These are phyloP conservation scores for Solioccasus polychromus DNA, from an alignment of 768 basidiomycete species.

Conservation along the genomic window DNA sequence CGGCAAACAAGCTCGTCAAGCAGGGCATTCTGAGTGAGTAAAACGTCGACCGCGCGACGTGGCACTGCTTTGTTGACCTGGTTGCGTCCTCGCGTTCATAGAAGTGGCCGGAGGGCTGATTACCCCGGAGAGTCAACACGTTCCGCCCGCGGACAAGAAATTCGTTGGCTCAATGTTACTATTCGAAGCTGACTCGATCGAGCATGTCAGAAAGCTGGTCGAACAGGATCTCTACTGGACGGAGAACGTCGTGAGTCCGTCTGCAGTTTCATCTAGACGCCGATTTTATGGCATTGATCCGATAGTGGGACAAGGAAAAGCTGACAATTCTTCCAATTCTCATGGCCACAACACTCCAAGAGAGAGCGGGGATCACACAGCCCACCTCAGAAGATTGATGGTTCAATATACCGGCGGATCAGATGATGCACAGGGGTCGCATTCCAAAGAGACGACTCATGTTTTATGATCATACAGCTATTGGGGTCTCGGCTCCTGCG, in stretches of 20 bases:
- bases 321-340: slow-evolving; percentile 47
- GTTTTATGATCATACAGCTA: background rate
- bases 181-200: slow-evolving; percentile 51
- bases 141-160: slow-evolving; percentile 46
- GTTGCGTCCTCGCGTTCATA: slow-evolving; percentile 2
- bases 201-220: slow-evolving; percentile 38
- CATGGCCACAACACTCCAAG: slow-evolving; percentile 35
- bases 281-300: slow-evolving; percentile 1
- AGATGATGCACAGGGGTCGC: slow-evolving; percentile 1
- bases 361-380: slow-evolving; percentile 21
- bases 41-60: slow-evolving; percentile 1
- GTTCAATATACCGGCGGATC: background rate
- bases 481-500: background rate
- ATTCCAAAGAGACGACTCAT: background rate
- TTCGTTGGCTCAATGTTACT: slow-evolving; percentile 61
- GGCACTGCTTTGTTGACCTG: slow-evolving; percentile 7
- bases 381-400: slow-evolving; percentile 22
- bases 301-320: slow-evolving; percentile 58
- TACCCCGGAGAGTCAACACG: slow-evolving; percentile 54
- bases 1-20: slow-evolving; percentile 39
- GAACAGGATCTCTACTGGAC: slow-evolving; percentile 45
- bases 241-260: slow-evolving; percentile 38
- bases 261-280: background rate
- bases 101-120: slow-evolving; percentile 58
- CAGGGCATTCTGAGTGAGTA: slow-evolving; percentile 51